A percentile compares a stretch with the other conserved stretches of the same genome.
Conservation (phyloP, 352 stramenopile species). For the Pythium grandisporangium region DNA sequence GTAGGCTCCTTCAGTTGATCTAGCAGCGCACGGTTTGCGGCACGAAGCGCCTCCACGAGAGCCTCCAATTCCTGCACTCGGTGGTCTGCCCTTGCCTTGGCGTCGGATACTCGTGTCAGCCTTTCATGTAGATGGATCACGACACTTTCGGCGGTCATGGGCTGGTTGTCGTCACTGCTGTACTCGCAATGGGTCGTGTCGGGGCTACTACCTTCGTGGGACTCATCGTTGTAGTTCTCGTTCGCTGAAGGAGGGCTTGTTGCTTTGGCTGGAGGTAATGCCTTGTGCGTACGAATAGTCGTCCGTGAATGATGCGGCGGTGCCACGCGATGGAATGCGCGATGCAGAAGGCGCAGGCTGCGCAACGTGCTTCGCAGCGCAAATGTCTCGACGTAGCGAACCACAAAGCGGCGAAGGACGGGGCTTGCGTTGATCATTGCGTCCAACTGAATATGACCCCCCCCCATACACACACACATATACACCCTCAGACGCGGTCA, state of each 20-base stretch:
- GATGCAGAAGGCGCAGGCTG: constrained; percentile 6
- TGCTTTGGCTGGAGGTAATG: constrained; percentile 5
- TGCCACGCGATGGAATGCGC: constrained; percentile 12
- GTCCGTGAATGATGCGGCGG: too few species aligned
- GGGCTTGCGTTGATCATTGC: too few species aligned
- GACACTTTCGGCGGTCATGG: constrained; percentile 20
- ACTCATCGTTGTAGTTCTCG: not conserved
- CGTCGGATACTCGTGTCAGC: constrained; percentile 6
- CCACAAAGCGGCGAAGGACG: constrained; percentile 12
- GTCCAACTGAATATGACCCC: too few species aligned
- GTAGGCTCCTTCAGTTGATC: not conserved
- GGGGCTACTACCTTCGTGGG: not conserved
- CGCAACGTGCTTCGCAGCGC: constrained; percentile 2
- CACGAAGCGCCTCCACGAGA: constrained; percentile 7
- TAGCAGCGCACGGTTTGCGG: constrained; percentile 7
- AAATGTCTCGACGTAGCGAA: constrained; percentile 7
- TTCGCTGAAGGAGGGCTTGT: too few species aligned
- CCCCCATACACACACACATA: too few species aligned
- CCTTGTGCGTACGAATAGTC: not conserved
- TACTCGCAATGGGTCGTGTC: not conserved
- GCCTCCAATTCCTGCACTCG: constrained; percentile 17
- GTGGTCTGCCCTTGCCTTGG: constrained; percentile 5
- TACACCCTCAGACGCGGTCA: too few species aligned
- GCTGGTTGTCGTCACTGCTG: too few species aligned
- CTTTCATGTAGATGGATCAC: constrained; percentile 19